These are phyloP conservation scores for Chlamydomonas eustigma DNA, from an alignment of 139 green algal species.

Conservation along the genomic window DNA sequence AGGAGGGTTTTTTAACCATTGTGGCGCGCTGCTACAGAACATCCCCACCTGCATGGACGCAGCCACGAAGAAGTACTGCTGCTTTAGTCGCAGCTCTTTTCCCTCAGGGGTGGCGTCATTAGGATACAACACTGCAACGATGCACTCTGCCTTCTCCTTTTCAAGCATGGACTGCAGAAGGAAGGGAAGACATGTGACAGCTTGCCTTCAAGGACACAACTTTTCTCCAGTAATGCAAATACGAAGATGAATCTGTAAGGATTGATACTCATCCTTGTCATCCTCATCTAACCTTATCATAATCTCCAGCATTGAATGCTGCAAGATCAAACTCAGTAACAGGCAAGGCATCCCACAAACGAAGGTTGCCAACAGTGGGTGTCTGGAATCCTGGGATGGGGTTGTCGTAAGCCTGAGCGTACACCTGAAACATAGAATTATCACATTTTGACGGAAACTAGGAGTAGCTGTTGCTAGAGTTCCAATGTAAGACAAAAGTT, in stretches of 20 bases:
- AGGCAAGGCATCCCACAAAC: conserved; percentile 92
- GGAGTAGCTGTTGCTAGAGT: too few relatives aligned
- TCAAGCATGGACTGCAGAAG: conserved; percentile 75
- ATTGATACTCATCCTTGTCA: not conserved
- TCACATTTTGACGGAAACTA: too few relatives aligned
- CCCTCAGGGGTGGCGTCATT: conserved; percentile 94
- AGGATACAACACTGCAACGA: conserved; percentile 96
- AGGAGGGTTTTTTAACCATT: too few relatives aligned
- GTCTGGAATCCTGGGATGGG: conserved; percentile 95
- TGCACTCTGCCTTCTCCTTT: conserved; percentile 82
- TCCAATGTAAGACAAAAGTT: too few relatives aligned
- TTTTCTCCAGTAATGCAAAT: too few relatives aligned
- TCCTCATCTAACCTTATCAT: conserved; percentile 51
- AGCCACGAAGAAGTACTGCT: conserved; percentile 98
- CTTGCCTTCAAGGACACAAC: too few relatives aligned
- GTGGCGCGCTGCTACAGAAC: not conserved
- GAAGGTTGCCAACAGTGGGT: conserved; percentile 88
- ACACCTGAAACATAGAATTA: conserved; percentile 60
- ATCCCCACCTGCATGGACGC: conserved; percentile 87
- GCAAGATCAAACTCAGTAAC: conserved; percentile 91
- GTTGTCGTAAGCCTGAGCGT: conserved; percentile 88
- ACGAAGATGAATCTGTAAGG: too few relatives aligned
- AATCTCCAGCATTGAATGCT: conserved; percentile 83
- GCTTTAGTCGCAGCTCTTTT: conserved; percentile 98
- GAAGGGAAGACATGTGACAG: too few relatives aligned